Base-by-base conservation (phyloP, 2,329 filamentous ascomycete species). In the Alternaria angustiovoidea region DNA sequence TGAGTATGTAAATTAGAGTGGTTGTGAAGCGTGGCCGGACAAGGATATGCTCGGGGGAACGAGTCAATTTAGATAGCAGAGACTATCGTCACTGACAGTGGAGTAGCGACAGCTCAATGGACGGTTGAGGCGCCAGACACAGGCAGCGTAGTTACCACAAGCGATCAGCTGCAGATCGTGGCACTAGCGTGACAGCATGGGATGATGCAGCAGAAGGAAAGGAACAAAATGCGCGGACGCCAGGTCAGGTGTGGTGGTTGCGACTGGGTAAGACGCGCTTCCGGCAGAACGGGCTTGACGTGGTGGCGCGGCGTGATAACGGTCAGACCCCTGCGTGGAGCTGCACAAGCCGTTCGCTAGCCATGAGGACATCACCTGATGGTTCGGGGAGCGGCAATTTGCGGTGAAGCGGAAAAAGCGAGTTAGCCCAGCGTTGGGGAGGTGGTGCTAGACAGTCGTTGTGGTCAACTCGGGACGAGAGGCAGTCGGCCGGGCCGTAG, bases 401-500 rank as follows among this genome's bases (percentile, higher is more conserved):
- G 58, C 58, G 54, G 54, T 61, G 54, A 48, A 42, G 38, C 32
- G 44, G 5, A 28, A 18, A 26, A 24, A 47, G 3, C n/a, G 34
- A 30, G 49, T 20, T 18, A 51, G 49, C 6, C 26, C 42, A 43
- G 52, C 30, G 53, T 41, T 57, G n/a, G 53, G 38, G 42, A 24
- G 28, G 20, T 39, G 57, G 41, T 46, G 53, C 46, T 44, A 32
- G 46, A 42, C 11, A 34, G 43, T 16, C 28, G 39, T 42, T 32
- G 46, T 56, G 30, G 41, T 60, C 32, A 34, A 18, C 51, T 34
- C 47, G 52, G 47, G 32, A 57, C 52, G 30, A 51, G 39, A 46
- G 42, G 46, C 41, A 41, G 18, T 38, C 20, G 30, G 12, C 57
- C 57, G 57, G 57, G 57, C 57, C 57, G 57, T 47, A 36, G 47